phyloP scores from a whole-genome alignment of 257 asterid genomes.

The Linderniella brevidens region DNA sequence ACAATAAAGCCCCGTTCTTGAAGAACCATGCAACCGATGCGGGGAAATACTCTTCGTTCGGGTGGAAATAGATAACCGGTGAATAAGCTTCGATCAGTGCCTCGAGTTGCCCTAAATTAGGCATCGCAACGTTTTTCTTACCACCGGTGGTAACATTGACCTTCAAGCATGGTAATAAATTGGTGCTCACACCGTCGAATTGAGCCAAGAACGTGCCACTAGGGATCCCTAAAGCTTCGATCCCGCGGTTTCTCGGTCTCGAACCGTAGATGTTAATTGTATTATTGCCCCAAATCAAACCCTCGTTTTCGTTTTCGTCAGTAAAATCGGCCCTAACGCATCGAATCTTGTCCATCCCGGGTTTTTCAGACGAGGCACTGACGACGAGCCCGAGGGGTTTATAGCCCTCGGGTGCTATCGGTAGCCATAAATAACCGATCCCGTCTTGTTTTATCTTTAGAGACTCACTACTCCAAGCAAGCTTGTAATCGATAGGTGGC shows the following conservation, averaged over 20 bases:
- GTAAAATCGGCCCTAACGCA: constrained; percentile 60
- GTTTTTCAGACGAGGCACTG: constrained; percentile 51
- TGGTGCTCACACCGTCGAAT: constrained; percentile 1
- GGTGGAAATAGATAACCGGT: constrained; percentile 65
- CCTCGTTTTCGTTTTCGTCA: constrained; percentile 34
- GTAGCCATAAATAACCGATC: constrained; percentile 43
- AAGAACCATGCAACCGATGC: constrained; percentile 76
- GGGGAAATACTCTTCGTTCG: constrained; percentile 51
- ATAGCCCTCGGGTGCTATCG: constrained; percentile 61
- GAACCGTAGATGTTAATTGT: constrained; percentile 15
- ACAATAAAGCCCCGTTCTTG: constrained; percentile 35
- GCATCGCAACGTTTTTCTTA: constrained; percentile 24
- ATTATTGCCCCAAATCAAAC: constrained; percentile 46
- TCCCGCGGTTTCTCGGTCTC: constrained; percentile 48
- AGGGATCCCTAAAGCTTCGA: constrained; percentile 26
- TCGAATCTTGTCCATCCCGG: constrained; percentile 33
- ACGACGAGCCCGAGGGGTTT: constrained; percentile 47
- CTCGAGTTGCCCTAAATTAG: constrained; percentile 33
- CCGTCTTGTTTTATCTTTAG: not conserved
- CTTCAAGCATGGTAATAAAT: constrained; percentile 21
- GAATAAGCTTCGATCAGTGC: constrained; percentile 38
- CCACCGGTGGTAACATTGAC: constrained; percentile 46
- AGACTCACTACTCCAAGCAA: constrained; percentile 17
- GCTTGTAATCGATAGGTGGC: constrained; percentile 54
- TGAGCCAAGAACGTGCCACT: constrained; percentile 31